Conservation (phyloP, 176 grass and related monocot species). For the Secale cereale region DNA sequence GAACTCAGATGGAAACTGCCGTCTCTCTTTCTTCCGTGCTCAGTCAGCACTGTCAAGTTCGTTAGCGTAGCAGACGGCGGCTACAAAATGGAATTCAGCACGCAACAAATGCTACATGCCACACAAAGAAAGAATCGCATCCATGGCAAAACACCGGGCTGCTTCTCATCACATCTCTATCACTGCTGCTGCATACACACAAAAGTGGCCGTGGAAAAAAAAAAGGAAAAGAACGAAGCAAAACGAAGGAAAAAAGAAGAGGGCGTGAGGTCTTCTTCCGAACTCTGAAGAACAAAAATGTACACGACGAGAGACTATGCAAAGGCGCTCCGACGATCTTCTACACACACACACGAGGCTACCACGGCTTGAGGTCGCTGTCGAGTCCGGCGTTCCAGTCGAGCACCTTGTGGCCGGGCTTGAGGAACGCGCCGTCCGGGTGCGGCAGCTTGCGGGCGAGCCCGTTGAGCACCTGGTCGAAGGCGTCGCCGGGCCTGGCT, state of each 20-base stretch:
- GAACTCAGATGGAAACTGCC: too few relatives aligned
- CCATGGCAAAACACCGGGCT: too few relatives aligned
- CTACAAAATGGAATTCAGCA: too few relatives aligned
- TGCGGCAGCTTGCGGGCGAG: conserved; percentile 69
- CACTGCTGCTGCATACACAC: background rate
- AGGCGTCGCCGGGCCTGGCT: conserved; percentile 50
- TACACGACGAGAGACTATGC: background rate
- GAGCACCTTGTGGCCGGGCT: conserved; percentile 40
- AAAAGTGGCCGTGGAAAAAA: background rate
- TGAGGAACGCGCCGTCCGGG: conserved; percentile 26
- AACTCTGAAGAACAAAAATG: background rate
- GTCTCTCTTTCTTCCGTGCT: too few relatives aligned
- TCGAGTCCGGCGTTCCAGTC: conserved; percentile 54
- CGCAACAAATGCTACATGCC: too few relatives aligned
- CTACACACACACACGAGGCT: conserved; percentile 4
- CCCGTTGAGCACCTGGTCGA: conserved; percentile 64
- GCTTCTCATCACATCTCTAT: background rate
- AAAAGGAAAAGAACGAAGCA: background rate
- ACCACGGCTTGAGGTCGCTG: conserved; percentile 54
- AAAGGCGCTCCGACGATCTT: background rate
- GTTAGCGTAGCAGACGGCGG: too few relatives aligned
- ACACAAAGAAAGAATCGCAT: too few relatives aligned
- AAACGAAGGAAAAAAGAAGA: background rate
- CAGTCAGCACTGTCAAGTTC: too few relatives aligned
- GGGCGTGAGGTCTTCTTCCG: background rate